These are phyloP conservation scores for Solanum hybrid DNA, from an alignment of 305 asterid species.

Conservation along the genomic window DNA sequence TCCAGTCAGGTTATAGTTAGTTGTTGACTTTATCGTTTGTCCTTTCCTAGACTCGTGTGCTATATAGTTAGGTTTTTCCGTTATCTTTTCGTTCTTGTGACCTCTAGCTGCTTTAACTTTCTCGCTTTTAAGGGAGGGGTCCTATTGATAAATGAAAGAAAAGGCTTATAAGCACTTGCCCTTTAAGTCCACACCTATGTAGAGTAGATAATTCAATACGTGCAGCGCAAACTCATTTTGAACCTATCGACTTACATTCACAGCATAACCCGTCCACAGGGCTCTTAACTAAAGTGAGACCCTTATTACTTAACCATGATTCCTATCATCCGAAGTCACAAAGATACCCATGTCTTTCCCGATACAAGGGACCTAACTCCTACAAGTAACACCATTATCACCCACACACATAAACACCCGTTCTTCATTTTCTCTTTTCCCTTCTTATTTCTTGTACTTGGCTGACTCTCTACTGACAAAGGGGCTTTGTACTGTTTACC, in stretches of 20 bases:
- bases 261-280: not conserved
- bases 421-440: not conserved
- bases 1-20: not conserved
- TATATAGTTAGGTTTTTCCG: too few relatives aligned
- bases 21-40: not conserved
- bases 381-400: not conserved
- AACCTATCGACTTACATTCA: not conserved
- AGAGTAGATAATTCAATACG: too few relatives aligned
- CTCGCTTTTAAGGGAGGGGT: too few relatives aligned
- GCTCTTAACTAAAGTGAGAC: not conserved
- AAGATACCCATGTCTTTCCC: not conserved
- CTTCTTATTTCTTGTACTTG: not conserved
- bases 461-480: not conserved
- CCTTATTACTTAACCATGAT: not conserved
- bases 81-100: too few relatives aligned
- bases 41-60: not conserved
- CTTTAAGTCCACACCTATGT: not conserved
- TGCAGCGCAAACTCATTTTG: not conserved
- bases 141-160: too few relatives aligned
- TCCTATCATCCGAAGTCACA: not conserved
- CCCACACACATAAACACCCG: not conserved
- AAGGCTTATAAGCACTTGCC: not conserved
- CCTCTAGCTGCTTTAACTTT: too few relatives aligned
- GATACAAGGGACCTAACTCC: not conserved
- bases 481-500: not conserved